Percentiles rank a stretch among this genome's conserved stretches.
phyloP scores from a whole-genome alignment of 306 rosid species.

The Cajanus cajan region DNA sequence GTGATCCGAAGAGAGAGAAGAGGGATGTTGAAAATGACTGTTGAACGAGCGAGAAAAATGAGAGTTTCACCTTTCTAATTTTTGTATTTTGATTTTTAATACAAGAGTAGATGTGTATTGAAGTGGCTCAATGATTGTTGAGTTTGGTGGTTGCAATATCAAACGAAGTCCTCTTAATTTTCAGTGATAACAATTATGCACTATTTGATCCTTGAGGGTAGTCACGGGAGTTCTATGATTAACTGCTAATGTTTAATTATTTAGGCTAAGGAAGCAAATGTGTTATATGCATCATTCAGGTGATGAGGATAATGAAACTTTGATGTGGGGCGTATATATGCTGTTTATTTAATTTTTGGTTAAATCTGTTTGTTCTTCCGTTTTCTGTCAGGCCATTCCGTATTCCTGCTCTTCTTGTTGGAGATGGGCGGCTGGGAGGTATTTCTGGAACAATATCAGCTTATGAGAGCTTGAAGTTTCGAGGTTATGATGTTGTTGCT shows the following conservation, averaged over 20 bases:
- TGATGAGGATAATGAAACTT: neutral
- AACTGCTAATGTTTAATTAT: neutral
- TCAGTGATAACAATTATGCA: neutral
- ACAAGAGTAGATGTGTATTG: neutral
- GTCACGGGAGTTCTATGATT: neutral
- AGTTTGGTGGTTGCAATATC: neutral
- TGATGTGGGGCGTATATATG: neutral
- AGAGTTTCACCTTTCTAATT: neutral
- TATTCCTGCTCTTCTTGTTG: conserved; percentile 84
- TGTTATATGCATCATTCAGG: neutral
- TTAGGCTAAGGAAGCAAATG: neutral
- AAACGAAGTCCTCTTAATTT: neutral
- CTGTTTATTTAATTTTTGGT: neutral
- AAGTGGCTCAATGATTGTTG: conserved; percentile 3
- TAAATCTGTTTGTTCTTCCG: conserved; percentile 23
- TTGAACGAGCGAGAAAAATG: neutral
- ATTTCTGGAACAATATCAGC: conserved; percentile 95
- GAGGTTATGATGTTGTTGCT: conserved; percentile 86
- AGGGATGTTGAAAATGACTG: neutral
- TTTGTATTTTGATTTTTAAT: neutral
- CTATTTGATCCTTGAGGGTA: conserved; percentile 3
- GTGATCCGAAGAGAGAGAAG: neutral
- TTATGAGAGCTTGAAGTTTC: conserved; percentile 78
- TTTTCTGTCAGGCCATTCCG: conserved; percentile 71
- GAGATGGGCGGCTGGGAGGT: conserved; percentile 92